Base-by-base conservation (phyloP, 1,139 yeast species). In the Blastobotrys elegans region DNA sequence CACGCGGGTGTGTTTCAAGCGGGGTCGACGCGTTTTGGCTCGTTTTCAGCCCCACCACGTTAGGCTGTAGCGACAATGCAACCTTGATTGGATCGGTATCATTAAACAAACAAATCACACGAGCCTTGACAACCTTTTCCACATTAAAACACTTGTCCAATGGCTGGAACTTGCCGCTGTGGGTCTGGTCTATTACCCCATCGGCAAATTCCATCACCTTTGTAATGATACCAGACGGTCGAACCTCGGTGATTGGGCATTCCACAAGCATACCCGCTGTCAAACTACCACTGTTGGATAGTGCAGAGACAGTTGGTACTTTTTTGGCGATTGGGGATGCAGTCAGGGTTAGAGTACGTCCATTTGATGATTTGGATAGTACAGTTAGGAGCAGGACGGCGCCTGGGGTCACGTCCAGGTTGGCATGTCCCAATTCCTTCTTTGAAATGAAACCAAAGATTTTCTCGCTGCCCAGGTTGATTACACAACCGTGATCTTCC, bases 401-500 rank as follows among this genome's bases (percentile, higher is more conserved):
- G 64, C 68, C 74, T 62, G 55, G 74, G 65, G 59, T 41, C 6
- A 62, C 63, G 7, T 63, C 58, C 37, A 59, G 50, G 5, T 58
- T 59, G 1, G 68, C 65, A 38, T 56, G 51, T 35, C 64, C 61
- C 34, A 73, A 65, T 52, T 83, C 90, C 58, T 82, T 84, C 58
- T 80, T 81, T 2, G 95, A 77, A 50, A 92, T 72, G 66, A 92
- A 92, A 0, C 95, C 97, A 18, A 79, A 68, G 14, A 75, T 52
- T 3, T 64, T 62, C 13, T 72, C 67, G 46, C 74, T 69, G 21
- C 97, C 97, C 26, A 85, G 66, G 57, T 82, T 84, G 45, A 90
- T 68, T 50, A 87, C 78, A 14, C 82, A 75, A 67, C 98, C 98
- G 62, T 87, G 96, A 61, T 92, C 98, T 72, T 92, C 97, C 21